Evolutionary conservation across 768 basidiomycete species (phyloP), one percentile per base, ranked within the genome.

Genomic region (Leccinellum luteum): DNA sequence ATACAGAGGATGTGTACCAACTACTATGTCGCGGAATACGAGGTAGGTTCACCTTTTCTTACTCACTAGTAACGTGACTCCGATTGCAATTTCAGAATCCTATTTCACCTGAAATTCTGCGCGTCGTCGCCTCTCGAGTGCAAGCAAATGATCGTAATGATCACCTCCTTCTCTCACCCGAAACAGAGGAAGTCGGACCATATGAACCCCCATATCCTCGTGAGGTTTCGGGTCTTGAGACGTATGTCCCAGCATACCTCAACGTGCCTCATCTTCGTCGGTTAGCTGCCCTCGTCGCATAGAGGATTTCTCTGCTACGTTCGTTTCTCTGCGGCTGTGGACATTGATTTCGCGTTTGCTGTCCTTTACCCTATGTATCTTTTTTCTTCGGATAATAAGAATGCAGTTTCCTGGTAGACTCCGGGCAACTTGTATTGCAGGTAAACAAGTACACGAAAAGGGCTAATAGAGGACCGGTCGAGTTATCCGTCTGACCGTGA

Each of bases 1-100:
- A 98, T 99, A 63, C 97, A 98, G 77, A 89, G 97, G 71, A 94
- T 99, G 86, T 98, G 97, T 74, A 93, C 92, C 57, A 96, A 96
- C 73, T 98, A 98, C 76, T 98, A 97, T 69, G 95, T 96, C 60
- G 97, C 96, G 48, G 97, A 98, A 76, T 99, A 98, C 72, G 97
- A 99, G 85, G 94, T 93, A 64, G 45, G 66, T 52, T 43, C 79
- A 27, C 53, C 2, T 34, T 47, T 38, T 28, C 9, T 55, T 10
- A 54, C 4, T n/a, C 47, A 45, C 8, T 31, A 34, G 21, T 12
- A 31, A 19, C 14, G 45, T 35, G 35, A 51, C 54, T 48, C 45
- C 12, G 45, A 44, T 51, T 34, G 54, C 55, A 27, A 60, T 55
- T 48, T 21, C 63, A 95, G 92, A 94, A 92, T 64, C 97, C 96